A percentile compares a stretch with the other conserved stretches of the same genome.
These are phyloP conservation scores for Leccinum boreale DNA, from an alignment of 768 basidiomycete genomes.

Conservation along the genomic window DNA sequence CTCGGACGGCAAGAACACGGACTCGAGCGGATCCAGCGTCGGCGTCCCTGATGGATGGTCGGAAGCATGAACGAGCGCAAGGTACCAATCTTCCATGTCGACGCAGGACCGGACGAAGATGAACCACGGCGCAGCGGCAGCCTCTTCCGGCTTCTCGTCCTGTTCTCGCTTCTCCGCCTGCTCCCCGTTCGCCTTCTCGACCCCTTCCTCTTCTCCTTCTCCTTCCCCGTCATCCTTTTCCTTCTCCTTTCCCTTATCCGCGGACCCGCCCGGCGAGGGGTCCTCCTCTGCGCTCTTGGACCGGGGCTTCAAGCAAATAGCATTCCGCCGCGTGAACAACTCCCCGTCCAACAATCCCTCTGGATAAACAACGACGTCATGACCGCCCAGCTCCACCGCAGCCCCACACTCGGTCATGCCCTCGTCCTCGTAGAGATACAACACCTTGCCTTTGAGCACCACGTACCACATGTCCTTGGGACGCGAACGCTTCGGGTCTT, in stretches of 20 bases:
- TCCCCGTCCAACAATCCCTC: conserved; percentile 81
- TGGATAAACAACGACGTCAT: conserved; percentile 74
- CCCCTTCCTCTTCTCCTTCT: not conserved
- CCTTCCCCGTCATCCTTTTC: not conserved
- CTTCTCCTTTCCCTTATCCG: conserved; percentile 19
- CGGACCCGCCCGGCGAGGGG: conserved; percentile 47
- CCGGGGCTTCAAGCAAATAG: conserved; percentile 72
- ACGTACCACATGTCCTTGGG: conserved; percentile 94
- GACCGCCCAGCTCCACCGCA: conserved; percentile 80
- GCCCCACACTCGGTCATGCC: conserved; percentile 86
- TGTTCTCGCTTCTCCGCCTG: conserved; percentile 8
- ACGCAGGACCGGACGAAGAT: conserved; percentile 85
- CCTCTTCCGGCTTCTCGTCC: conserved; percentile 38
- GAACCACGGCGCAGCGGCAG: conserved; percentile 76
- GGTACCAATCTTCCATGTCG: conserved; percentile 98
- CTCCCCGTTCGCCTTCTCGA: not conserved
- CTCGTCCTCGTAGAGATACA: conserved; percentile 95
- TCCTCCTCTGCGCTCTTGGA: conserved; percentile 28
- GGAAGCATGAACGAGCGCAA: conserved; percentile 74
- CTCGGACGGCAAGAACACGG: conserved; percentile 70
- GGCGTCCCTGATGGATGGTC: conserved; percentile 60
- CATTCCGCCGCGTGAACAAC: conserved; percentile 86
- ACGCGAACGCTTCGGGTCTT: conserved; percentile 77
- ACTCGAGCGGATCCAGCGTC: conserved; percentile 53
- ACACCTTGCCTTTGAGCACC: conserved; percentile 84